Percentiles rank a stretch among this genome's conserved stretches.
These are phyloP conservation scores for Nemania diffusa DNA, from an alignment of 2,329 filamentous ascomycete species.

Conservation along the genomic window DNA sequence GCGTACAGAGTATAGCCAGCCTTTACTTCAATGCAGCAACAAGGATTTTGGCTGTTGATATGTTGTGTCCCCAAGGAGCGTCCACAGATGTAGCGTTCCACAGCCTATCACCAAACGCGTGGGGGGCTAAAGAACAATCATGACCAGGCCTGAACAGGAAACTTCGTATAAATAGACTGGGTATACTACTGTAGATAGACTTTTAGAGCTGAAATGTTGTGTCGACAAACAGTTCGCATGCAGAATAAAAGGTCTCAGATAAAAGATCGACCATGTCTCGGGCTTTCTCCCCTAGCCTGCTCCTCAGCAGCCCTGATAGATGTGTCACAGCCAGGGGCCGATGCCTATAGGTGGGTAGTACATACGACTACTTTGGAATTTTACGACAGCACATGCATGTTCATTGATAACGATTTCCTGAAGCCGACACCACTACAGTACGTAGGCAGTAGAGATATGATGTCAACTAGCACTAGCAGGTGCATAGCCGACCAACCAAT, in stretches of 20 bases:
- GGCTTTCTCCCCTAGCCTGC: background rate
- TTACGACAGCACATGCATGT: background rate
- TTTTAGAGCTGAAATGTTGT: background rate
- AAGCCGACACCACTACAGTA: background rate
- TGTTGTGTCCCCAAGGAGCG: constrained; percentile 15
- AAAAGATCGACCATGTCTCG: background rate
- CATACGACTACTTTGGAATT: background rate
- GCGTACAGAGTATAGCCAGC: too few species aligned
- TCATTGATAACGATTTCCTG: background rate
- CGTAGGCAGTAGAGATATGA: constrained; percentile 12
- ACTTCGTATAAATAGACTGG: background rate
- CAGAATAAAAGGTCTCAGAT: background rate
- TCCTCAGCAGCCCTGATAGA: background rate
- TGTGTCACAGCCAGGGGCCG: background rate
- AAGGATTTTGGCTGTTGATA: constrained; percentile 10
- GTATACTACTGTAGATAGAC: background rate
- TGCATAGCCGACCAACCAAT: constrained; percentile 13
- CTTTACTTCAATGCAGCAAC: constrained; percentile 3
- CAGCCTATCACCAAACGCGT: constrained; percentile 24
- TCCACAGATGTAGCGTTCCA: constrained; percentile 20
- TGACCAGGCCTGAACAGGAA: background rate
- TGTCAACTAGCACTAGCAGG: constrained; percentile 21
- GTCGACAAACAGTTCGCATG: background rate
- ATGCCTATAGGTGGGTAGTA: background rate
- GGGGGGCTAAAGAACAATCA: constrained; percentile 5